Evolutionary conservation across 768 basidiomycete genomes (phyloP).

Genomic region (Podaxis pistillaris): DNA sequence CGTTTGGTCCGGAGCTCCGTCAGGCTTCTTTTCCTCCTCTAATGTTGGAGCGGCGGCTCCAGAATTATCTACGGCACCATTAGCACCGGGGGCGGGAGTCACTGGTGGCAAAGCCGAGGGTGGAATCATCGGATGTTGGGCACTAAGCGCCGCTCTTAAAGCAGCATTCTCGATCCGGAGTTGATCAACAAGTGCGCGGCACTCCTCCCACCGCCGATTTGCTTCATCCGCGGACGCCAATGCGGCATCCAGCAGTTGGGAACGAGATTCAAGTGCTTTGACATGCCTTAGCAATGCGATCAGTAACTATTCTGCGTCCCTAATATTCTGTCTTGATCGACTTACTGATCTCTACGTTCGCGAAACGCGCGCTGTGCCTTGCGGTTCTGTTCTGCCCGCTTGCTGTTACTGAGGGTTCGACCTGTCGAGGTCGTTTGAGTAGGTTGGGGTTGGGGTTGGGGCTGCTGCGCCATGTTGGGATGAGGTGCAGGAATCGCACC

Average conservation of each 20-base stretch:
- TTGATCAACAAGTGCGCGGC: slow-evolving; percentile 85
- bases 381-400: slow-evolving; percentile 92
- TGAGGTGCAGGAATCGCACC: slow-evolving; percentile 23
- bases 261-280: slow-evolving; percentile 83
- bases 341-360: slow-evolving; percentile 86
- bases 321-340: slow-evolving; percentile 18
- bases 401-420: slow-evolving; percentile 72
- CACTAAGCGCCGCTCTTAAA: slow-evolving; percentile 66
- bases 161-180: slow-evolving; percentile 82
- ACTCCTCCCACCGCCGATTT: slow-evolving; percentile 88
- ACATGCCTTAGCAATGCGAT: slow-evolving; percentile 57
- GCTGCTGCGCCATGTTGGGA: slow-evolving; percentile 25
- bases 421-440: slow-evolving; percentile 28
- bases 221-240: slow-evolving; percentile 86
- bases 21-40: slow-evolving; percentile 28
- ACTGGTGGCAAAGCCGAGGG: slow-evolving; percentile 16
- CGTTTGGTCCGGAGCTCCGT: slow-evolving; percentile 26
- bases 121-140: slow-evolving; percentile 40
- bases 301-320: slow-evolving; percentile 1
- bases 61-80: background rate
- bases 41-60: background rate
- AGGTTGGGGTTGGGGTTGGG: slow-evolving; percentile 29
- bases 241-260: slow-evolving; percentile 81
- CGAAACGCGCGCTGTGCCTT: slow-evolving; percentile 92
- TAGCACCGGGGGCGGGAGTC: slow-evolving; percentile 7